Evolutionary conservation across 148 eudicot genomes (phyloP).

Genomic region (Persicaria tinctoria): DNA sequence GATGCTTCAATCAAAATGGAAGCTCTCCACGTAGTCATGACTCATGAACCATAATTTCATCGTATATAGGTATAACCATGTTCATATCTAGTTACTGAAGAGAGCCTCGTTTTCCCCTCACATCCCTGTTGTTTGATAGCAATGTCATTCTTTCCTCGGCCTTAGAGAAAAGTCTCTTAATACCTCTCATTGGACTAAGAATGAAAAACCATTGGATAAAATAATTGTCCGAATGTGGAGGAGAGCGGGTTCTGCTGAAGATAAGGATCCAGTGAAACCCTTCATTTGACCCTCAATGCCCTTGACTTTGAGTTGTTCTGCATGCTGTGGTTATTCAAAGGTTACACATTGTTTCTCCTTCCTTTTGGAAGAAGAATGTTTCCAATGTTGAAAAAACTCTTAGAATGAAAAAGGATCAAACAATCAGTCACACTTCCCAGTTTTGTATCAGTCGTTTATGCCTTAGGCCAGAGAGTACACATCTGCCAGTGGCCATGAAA

Average conservation of each 20-base stretch:
- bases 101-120: background rate
- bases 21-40: background rate
- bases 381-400: background rate
- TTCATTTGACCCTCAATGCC: background rate
- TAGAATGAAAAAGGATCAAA: background rate
- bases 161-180: background rate
- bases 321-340: background rate
- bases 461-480: too few species aligned
- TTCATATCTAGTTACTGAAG: background rate
- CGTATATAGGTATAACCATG: background rate
- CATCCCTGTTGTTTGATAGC: background rate
- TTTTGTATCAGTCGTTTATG: too few species aligned
- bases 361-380: background rate
- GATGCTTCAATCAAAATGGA: background rate
- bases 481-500: too few species aligned
- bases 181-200: background rate
- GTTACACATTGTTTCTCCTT: background rate
- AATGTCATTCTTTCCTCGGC: background rate
- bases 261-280: background rate
- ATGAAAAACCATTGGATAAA: background rate
- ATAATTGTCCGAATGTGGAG: background rate
- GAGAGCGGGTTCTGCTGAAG: background rate
- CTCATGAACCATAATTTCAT: background rate
- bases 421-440: too few species aligned
- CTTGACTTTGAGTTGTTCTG: background rate